Percentiles rank a stretch among this genome's conserved stretches.
Evolutionary conservation across 441 rosid species (phyloP).

Genomic region (Omphalea diandra): DNA sequence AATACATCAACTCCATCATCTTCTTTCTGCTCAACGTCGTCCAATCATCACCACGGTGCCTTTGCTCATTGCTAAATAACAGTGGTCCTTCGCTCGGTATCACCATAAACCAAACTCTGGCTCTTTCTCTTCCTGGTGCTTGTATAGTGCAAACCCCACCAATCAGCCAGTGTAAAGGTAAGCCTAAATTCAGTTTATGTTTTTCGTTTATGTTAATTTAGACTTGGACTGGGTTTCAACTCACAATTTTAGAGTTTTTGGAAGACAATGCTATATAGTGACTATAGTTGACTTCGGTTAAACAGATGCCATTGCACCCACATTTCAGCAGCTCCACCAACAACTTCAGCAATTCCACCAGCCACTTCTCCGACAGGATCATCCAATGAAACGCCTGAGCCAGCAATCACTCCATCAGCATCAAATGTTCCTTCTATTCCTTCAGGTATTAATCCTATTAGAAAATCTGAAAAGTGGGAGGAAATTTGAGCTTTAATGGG

Average conservation of each 20-base stretch:
- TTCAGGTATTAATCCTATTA: slow-evolving; percentile 15
- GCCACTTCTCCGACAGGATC: slow-evolving; percentile 29
- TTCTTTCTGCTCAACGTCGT: slow-evolving; percentile 45
- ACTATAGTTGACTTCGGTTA: not conserved
- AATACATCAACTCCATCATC: slow-evolving; percentile 46
- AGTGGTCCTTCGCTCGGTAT: slow-evolving; percentile 31
- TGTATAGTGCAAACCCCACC: slow-evolving; percentile 51
- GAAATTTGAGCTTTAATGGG: not conserved
- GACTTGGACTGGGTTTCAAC: not conserved
- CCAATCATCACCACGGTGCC: slow-evolving; percentile 46
- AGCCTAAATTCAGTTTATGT: not conserved
- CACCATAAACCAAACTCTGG: slow-evolving; percentile 49
- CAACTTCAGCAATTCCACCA: slow-evolving; percentile 32
- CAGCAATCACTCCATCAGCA: slow-evolving; percentile 28
- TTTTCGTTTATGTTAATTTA: too few relatives aligned
- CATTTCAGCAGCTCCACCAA: slow-evolving; percentile 26
- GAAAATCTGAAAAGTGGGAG: not conserved
- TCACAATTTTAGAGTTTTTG: not conserved
- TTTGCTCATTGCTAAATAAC: slow-evolving; percentile 40
- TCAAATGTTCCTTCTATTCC: slow-evolving; percentile 32
- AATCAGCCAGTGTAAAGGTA: slow-evolving; percentile 47
- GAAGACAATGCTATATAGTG: not conserved
- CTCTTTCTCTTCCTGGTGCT: slow-evolving; percentile 45
- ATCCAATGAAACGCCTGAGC: slow-evolving; percentile 30
- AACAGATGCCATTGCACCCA: slow-evolving; percentile 30